These are phyloP conservation scores for Grosmannia huntii DNA, from an alignment of 2,329 filamentous ascomycete species.

Conservation along the genomic window DNA sequence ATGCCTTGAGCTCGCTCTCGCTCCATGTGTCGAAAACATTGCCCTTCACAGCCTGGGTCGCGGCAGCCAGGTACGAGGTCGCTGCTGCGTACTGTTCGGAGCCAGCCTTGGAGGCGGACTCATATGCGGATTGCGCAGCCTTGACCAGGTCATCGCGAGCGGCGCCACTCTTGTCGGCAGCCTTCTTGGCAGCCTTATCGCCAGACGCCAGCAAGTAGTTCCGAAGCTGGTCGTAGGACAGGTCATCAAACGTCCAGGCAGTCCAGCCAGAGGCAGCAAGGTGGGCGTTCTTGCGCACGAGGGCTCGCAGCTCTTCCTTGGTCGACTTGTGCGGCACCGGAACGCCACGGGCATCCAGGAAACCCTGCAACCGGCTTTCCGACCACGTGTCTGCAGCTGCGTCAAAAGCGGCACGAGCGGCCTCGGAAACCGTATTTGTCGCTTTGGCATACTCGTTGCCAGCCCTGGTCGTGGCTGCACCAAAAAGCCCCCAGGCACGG, in stretches of 20 bases:
- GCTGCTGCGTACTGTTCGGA: slow-evolving; percentile 50
- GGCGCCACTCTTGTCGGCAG: slow-evolving; percentile 47
- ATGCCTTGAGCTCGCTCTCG: slow-evolving; percentile 60
- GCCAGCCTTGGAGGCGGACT: slow-evolving; percentile 44
- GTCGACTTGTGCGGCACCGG: slow-evolving; percentile 61
- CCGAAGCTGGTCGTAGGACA: slow-evolving; percentile 58
- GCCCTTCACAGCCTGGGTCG: slow-evolving; percentile 53
- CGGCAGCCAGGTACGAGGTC: slow-evolving; percentile 55
- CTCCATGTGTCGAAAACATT: slow-evolving; percentile 62
- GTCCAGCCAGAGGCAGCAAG: slow-evolving; percentile 55
- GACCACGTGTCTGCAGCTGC: slow-evolving; percentile 52
- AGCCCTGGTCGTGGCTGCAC: slow-evolving; percentile 62
- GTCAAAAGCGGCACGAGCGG: slow-evolving; percentile 55
- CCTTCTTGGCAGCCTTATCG: slow-evolving; percentile 42
- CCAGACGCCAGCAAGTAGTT: slow-evolving; percentile 39
- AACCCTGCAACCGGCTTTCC: slow-evolving; percentile 64
- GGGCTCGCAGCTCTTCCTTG: slow-evolving; percentile 58
- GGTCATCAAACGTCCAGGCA: slow-evolving; percentile 71
- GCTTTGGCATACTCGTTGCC: slow-evolving; percentile 67
- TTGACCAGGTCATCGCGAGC: slow-evolving; percentile 62
- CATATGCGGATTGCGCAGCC: slow-evolving; percentile 48
- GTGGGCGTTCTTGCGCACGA: slow-evolving; percentile 61
- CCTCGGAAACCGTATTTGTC: slow-evolving; percentile 52
- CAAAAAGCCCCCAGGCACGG: slow-evolving; percentile 47
- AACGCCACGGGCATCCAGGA: slow-evolving; percentile 63